These are phyloP conservation scores for Trametes maxima DNA, from an alignment of 768 basidiomycete species.

Conservation along the genomic window DNA sequence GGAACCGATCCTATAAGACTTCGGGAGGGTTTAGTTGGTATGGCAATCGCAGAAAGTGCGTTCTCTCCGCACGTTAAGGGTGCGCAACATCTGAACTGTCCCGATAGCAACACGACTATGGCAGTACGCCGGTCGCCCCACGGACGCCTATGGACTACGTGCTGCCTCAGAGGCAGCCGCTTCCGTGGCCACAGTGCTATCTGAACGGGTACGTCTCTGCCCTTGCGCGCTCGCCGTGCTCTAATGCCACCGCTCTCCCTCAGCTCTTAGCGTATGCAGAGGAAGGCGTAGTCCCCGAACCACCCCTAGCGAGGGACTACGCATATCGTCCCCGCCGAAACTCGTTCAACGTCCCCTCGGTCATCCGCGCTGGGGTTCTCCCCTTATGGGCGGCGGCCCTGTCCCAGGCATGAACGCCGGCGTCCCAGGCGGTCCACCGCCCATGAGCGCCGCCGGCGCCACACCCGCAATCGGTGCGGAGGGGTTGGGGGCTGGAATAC, in stretches of 20 bases:
- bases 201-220: constrained; percentile 14
- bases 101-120: constrained; percentile 57
- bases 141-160: constrained; percentile 48
- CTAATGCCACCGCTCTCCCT: neutral
- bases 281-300: neutral
- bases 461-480: neutral
- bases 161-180: constrained; percentile 67
- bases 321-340: constrained; percentile 7
- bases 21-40: constrained; percentile 64
- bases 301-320: neutral
- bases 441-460: neutral
- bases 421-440: neutral
- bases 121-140: constrained; percentile 47
- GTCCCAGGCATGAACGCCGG: neutral
- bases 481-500: neutral
- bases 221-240: neutral
- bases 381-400: constrained; percentile 5
- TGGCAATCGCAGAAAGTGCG: constrained; percentile 73
- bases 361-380: constrained; percentile 7
- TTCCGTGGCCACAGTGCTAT: constrained; percentile 49
- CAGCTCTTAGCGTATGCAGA: neutral
- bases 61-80: neutral
- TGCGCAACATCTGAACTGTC: neutral
- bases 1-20: constrained; percentile 59
- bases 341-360: constrained; percentile 8